phyloP scores from a whole-genome alignment of 306 rosid genomes.

The Macrotyloma uniflorum region DNA sequence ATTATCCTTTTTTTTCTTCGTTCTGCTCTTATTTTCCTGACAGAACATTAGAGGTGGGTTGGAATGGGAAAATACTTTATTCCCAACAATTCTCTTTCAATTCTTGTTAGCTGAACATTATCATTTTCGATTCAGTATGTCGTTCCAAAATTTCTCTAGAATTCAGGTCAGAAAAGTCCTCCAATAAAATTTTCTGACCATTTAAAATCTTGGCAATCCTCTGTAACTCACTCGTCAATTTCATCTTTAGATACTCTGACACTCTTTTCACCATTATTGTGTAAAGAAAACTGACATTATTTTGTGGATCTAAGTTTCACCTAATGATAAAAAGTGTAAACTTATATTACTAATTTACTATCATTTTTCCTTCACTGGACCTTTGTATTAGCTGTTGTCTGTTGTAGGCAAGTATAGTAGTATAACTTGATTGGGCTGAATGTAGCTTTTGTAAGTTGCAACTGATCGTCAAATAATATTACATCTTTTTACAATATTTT shows the following conservation, averaged over 20 bases:
- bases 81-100: not conserved
- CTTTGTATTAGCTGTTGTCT: not conserved
- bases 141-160: not conserved
- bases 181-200: not conserved
- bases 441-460: not conserved
- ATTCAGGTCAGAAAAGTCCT: not conserved
- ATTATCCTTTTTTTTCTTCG: not conserved
- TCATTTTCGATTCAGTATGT: not conserved
- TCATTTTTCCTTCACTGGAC: not conserved
- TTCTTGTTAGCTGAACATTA: not conserved
- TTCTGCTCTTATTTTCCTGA: not conserved
- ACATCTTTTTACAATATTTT: not conserved
- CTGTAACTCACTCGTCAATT: not conserved
- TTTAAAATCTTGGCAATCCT: not conserved
- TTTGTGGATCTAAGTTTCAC: not conserved
- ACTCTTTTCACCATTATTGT: not conserved
- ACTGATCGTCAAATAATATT: not conserved
- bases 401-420: not conserved
- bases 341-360: not conserved
- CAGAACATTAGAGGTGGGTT: not conserved
- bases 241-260: not conserved
- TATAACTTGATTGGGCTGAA: not conserved
- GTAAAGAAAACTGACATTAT: not conserved
- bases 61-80: not conserved
- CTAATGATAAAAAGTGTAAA: not conserved